Conservation (phyloP, 2,329 filamentous ascomycete species). For the Talaromyces pinophilus region DNA sequence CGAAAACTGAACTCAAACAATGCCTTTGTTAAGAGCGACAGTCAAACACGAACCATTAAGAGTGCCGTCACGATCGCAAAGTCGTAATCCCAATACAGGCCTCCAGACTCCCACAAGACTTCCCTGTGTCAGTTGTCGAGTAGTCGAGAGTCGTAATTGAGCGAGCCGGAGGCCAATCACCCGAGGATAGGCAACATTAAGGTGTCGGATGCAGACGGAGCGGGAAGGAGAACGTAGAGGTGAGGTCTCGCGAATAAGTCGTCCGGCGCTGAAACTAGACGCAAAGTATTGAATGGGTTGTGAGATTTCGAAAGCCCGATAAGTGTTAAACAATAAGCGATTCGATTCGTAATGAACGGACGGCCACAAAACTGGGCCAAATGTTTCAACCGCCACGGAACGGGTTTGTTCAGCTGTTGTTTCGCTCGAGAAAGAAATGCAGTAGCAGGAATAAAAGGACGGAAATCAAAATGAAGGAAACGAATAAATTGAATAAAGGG, state of each 20-base stretch:
- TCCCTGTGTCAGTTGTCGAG: constrained; percentile 4
- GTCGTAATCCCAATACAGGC: constrained; percentile 11
- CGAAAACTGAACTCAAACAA: not conserved
- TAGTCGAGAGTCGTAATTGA: constrained; percentile 21
- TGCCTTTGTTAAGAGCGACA: not conserved
- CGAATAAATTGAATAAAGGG: constrained; percentile 21
- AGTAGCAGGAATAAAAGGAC: constrained; percentile 14
- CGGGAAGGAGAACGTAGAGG: not conserved
- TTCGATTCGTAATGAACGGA: constrained; percentile 39
- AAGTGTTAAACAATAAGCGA: constrained; percentile 7
- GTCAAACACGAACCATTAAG: not conserved
- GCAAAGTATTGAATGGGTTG: not conserved
- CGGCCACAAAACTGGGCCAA: constrained; percentile 39
- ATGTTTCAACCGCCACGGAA: constrained; percentile 12
- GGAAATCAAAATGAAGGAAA: constrained; percentile 24
- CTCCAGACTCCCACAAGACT: constrained; percentile 23
- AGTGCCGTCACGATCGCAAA: not conserved
- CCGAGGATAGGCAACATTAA: constrained; percentile 15
- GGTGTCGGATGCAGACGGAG: not conserved
- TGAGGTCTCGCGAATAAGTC: not conserved
- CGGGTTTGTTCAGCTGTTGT: not conserved
- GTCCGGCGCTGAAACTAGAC: not conserved
- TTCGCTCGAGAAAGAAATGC: constrained; percentile 22
- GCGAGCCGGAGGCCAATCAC: constrained; percentile 24
- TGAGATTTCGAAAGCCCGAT: not conserved